Evolutionary conservation across 352 stramenopile species (phyloP).

Genomic region (Globisporangium spiculum): DNA sequence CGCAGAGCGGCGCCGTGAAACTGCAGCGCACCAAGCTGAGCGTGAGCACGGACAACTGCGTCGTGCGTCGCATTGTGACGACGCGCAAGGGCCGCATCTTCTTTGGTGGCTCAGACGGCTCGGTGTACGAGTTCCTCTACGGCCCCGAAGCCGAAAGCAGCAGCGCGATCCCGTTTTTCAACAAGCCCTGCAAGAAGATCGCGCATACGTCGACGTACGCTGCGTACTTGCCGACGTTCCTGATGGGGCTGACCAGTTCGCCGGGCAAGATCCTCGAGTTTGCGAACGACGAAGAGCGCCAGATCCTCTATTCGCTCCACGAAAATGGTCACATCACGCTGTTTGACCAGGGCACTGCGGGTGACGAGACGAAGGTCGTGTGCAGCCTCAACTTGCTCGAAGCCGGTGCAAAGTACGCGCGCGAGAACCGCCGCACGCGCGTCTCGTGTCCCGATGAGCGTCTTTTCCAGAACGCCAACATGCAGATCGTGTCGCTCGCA

Average conservation of each 20-base stretch:
- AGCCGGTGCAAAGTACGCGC: constrained; percentile 76
- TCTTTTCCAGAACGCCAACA: constrained; percentile 60
- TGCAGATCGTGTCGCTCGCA: constrained; percentile 74
- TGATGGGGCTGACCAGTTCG: constrained; percentile 72
- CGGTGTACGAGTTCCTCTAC: constrained; percentile 93
- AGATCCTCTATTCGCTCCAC: constrained; percentile 92
- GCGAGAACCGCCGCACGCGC: constrained; percentile 75
- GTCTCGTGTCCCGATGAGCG: constrained; percentile 82
- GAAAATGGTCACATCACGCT: constrained; percentile 72
- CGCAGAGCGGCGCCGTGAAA: constrained; percentile 28
- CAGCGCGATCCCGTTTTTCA: constrained; percentile 33
- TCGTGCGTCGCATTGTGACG: constrained; percentile 88
- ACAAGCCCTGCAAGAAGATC: constrained; percentile 89
- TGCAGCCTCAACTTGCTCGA: constrained; percentile 65
- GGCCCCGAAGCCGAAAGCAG: constrained; percentile 35
- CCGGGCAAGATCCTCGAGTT: constrained; percentile 87
- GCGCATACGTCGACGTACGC: constrained; percentile 87
- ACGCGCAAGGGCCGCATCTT: constrained; percentile 92
- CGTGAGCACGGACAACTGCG: constrained; percentile 92
- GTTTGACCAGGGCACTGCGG: constrained; percentile 58
- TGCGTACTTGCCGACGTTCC: constrained; percentile 78
- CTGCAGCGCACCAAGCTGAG: constrained; percentile 87
- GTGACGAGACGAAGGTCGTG: constrained; percentile 62
- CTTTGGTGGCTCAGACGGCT: constrained; percentile 94
- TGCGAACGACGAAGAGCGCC: constrained; percentile 82